Evolutionary conservation across 2,329 filamentous ascomycete genomes (phyloP).

Genomic region (Emergomyces orientalis): DNA sequence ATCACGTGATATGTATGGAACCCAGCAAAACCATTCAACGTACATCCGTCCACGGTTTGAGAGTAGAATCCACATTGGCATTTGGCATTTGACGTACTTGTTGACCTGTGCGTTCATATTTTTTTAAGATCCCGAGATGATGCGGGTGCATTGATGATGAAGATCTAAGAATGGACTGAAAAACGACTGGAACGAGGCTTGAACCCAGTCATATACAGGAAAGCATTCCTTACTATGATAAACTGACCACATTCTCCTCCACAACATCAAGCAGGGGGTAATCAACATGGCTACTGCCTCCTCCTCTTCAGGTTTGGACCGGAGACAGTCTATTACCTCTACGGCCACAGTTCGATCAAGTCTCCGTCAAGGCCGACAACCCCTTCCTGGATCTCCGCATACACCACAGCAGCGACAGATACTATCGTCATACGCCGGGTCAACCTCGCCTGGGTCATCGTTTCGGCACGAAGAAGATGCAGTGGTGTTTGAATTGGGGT

Average conservation of each 20-base stretch:
- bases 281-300: constrained; percentile 18
- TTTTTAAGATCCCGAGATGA: background rate
- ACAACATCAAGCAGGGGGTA: background rate
- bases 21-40: too few relatives aligned
- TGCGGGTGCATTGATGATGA: background rate
- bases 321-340: constrained; percentile 19
- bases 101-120: background rate
- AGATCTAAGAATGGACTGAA: background rate
- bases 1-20: background rate
- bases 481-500: constrained; percentile 72
- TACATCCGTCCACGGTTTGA: background rate
- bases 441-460: constrained; percentile 48
- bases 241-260: background rate
- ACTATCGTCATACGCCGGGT: constrained; percentile 42
- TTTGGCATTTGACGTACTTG: background rate
- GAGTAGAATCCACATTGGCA: background rate
- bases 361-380: constrained; percentile 24
- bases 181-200: background rate
- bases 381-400: constrained; percentile 42
- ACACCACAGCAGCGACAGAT: constrained; percentile 48
- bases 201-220: background rate
- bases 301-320: constrained; percentile 20
- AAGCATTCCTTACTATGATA: background rate
- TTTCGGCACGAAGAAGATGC: constrained; percentile 71
- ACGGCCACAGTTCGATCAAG: constrained; percentile 11